These are phyloP conservation scores for Lunularia cruciata DNA, from an alignment of 225 moss, liverwort and hornwort species.

Conservation along the genomic window DNA sequence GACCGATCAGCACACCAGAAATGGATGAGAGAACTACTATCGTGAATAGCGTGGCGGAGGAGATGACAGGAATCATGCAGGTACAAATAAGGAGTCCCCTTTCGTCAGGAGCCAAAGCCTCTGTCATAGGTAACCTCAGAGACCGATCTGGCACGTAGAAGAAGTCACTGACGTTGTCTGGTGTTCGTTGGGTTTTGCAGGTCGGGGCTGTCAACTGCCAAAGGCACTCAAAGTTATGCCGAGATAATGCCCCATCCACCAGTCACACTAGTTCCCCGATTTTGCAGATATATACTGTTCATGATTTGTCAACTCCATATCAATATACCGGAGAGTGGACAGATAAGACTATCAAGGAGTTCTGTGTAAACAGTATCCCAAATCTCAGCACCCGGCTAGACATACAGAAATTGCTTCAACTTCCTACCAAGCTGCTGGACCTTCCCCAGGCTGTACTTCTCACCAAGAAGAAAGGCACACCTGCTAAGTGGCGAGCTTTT, in stretches of 20 bases:
- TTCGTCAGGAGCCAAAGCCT: no score
- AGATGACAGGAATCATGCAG: constrained; percentile 33
- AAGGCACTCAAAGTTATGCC: constrained; percentile 54
- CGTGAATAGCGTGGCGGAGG: constrained; percentile 30
- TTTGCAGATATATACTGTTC: constrained; percentile 55
- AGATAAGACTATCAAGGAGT: constrained; percentile 54
- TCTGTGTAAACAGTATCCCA: constrained; percentile 55
- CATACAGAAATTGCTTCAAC: constrained; percentile 56
- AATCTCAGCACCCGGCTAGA: constrained; percentile 56
- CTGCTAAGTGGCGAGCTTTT: constrained; percentile 65
- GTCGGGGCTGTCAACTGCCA: constrained; percentile 77
- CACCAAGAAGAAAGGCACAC: constrained; percentile 62
- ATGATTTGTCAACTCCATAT: constrained; percentile 46
- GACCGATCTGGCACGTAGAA: neutral
- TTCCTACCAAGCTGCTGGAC: constrained; percentile 50
- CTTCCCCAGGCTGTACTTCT: constrained; percentile 68
- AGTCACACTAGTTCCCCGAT: constrained; percentile 41
- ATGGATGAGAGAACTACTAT: constrained; percentile 24
- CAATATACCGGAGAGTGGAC: constrained; percentile 66
- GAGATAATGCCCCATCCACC: constrained; percentile 55
- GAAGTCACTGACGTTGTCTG: constrained; percentile 12
- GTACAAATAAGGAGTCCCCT: no score
- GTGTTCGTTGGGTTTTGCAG: constrained; percentile 43
- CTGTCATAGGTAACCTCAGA: neutral
- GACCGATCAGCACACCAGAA: constrained; percentile 8